These are phyloP conservation scores for Solanum gracilifrons DNA, from an alignment of 257 asterid genomes.

Conservation along the genomic window DNA sequence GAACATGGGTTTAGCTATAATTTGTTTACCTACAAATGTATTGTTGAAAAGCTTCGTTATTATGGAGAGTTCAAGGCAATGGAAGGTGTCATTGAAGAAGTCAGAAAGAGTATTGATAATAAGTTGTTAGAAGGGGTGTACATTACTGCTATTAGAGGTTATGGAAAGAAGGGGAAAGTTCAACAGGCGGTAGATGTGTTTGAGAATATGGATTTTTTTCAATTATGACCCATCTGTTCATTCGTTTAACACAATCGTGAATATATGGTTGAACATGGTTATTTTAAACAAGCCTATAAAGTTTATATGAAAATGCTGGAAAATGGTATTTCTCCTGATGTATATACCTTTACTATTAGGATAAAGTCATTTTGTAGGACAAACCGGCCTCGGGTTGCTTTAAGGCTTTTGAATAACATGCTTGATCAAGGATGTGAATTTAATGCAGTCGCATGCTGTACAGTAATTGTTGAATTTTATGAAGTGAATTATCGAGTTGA, in stretches of 20 bases:
- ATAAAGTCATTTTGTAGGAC: slow-evolving; percentile 85
- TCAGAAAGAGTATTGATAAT: slow-evolving; percentile 44
- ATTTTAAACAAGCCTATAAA: slow-evolving; percentile 72
- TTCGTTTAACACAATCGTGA: slow-evolving; percentile 77
- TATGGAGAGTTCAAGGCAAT: slow-evolving; percentile 69
- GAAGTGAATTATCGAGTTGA: slow-evolving; percentile 35
- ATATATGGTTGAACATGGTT: slow-evolving; percentile 68
- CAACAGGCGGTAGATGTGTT: slow-evolving; percentile 77
- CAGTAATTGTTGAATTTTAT: slow-evolving; percentile 73
- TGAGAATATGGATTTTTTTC: slow-evolving; percentile 90
- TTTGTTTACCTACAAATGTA: slow-evolving; percentile 53
- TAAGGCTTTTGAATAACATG: slow-evolving; percentile 88
- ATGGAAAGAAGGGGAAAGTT: slow-evolving; percentile 61
- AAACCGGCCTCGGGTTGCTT: slow-evolving; percentile 61
- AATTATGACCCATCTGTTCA: slow-evolving; percentile 53
- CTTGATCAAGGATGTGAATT: slow-evolving; percentile 55
- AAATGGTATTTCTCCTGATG: slow-evolving; percentile 65
- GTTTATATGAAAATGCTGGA: slow-evolving; percentile 79
- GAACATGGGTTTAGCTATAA: slow-evolving; percentile 72
- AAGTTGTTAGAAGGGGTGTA: slow-evolving; percentile 67
- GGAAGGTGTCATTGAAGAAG: slow-evolving; percentile 59
- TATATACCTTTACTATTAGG: slow-evolving; percentile 71
- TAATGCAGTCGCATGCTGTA: slow-evolving; percentile 72
- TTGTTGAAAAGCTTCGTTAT: slow-evolving; percentile 69
- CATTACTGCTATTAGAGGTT: slow-evolving; percentile 54